A percentile compares a stretch with the other conserved stretches of the same genome.
Evolutionary conservation across 75 land plant species (phyloP).

Genomic region (Adiantum capillusveneris): DNA sequence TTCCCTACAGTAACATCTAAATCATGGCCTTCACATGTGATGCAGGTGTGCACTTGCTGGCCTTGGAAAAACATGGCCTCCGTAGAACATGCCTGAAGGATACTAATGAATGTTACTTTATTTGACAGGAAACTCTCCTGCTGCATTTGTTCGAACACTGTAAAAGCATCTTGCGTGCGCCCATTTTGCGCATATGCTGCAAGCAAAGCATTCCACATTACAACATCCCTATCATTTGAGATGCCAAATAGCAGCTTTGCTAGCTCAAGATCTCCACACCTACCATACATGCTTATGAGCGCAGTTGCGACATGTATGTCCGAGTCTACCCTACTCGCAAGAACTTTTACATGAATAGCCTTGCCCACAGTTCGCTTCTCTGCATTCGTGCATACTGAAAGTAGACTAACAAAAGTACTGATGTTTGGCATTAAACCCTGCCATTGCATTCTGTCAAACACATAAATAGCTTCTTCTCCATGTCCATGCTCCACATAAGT

Average conservation of each 20-base stretch:
- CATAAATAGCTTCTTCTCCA: conserved; percentile 3
- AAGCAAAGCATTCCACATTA: conserved; percentile 57
- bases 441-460: conserved; percentile 12
- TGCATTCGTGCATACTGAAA: conserved; percentile 9
- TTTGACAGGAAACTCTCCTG: conserved; percentile 34
- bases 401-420: conserved; percentile 9
- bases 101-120: conserved; percentile 40
- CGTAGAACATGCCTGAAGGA: conserved; percentile 42
- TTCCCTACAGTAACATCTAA: background rate
- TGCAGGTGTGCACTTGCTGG: background rate
- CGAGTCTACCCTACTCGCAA: conserved; percentile 4
- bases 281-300: conserved; percentile 66
- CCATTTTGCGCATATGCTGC: conserved; percentile 40
- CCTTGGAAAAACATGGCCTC: conserved; percentile 6
- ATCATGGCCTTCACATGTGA: background rate
- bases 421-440: conserved; percentile 4
- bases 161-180: conserved; percentile 23
- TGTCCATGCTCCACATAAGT: conserved; percentile 9
- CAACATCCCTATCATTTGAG: conserved; percentile 27
- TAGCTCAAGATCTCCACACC: conserved; percentile 29
- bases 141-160: conserved; percentile 31
- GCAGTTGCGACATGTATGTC: conserved; percentile 34
- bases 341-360: conserved; percentile 14
- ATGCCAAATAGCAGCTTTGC: conserved; percentile 31
- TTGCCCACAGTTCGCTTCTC: conserved; percentile 9